Percentiles rank a stretch among this genome's conserved stretches.
Evolutionary conservation across 495 filamentous ascomycete species (phyloP).

Genomic region (Penicillium cataractarum): DNA sequence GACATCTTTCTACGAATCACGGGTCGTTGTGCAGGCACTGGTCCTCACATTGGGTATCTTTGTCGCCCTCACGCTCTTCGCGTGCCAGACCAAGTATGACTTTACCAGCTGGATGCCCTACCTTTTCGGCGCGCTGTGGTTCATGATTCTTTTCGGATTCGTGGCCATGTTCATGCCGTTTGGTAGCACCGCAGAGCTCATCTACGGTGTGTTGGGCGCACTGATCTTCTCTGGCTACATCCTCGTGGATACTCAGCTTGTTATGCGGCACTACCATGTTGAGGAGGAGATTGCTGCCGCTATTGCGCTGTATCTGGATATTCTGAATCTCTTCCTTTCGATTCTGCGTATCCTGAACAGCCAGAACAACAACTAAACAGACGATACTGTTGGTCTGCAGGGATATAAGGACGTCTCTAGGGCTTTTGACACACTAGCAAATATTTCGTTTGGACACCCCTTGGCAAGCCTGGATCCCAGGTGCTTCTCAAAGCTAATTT

Average conservation of each 20-base stretch:
- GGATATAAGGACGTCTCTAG: background rate
- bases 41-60: slow-evolving; percentile 92
- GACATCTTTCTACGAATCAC: slow-evolving; percentile 80
- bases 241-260: slow-evolving; percentile 91
- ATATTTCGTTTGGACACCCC: background rate
- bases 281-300: slow-evolving; percentile 98
- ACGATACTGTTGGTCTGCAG: background rate
- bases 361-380: slow-evolving; percentile 75
- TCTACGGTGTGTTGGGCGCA: slow-evolving; percentile 78
- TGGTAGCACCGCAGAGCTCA: slow-evolving; percentile 75
- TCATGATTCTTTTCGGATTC: slow-evolving; percentile 89
- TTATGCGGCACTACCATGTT: slow-evolving; percentile 93
- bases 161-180: slow-evolving; percentile 83
- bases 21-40: slow-evolving; percentile 87
- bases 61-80: slow-evolving; percentile 88
- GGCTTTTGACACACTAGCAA: background rate
- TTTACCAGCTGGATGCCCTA: slow-evolving; percentile 97
- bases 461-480: slow-evolving; percentile 3
- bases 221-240: slow-evolving; percentile 94
- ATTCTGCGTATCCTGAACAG: slow-evolving; percentile 90
- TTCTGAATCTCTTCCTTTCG: slow-evolving; percentile 94
- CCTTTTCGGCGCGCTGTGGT: slow-evolving; percentile 88
- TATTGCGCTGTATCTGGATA: slow-evolving; percentile 92
- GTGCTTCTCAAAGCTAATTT: slow-evolving; percentile 16
- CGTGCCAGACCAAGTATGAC: slow-evolving; percentile 97